A percentile compares a stretch with the other conserved stretches of the same genome.
Conservation (phyloP, 345 rosid species). For the Salix viminalis region DNA sequence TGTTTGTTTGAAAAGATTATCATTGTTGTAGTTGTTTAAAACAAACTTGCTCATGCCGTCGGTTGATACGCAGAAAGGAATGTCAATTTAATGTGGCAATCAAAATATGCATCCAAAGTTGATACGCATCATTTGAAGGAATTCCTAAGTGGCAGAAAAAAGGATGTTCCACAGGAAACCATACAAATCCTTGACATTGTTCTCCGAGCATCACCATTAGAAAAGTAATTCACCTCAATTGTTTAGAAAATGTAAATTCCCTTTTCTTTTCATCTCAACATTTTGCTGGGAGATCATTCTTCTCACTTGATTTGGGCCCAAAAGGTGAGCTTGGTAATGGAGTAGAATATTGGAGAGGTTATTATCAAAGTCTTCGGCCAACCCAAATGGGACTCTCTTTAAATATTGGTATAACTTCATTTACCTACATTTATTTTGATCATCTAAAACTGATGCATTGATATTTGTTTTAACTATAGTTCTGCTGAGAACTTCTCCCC, state of each 20-base stretch:
- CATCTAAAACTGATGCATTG: background rate
- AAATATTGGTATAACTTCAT: constrained; percentile 48
- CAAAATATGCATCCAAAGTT: constrained; percentile 37
- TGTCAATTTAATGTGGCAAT: constrained; percentile 48
- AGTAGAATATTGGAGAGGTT: constrained; percentile 62
- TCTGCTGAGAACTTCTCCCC: background rate
- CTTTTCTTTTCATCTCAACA: background rate
- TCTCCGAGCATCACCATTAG: constrained; percentile 44
- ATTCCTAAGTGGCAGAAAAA: constrained; percentile 33
- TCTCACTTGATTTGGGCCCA: constrained; percentile 25
- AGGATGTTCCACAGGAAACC: constrained; percentile 56
- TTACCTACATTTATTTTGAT: background rate
- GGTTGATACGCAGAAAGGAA: constrained; percentile 39
- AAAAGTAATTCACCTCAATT: constrained; percentile 18
- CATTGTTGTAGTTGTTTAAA: background rate
- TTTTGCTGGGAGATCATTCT: constrained; percentile 62
- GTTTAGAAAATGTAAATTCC: background rate
- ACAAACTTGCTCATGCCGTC: background rate
- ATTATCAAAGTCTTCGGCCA: constrained; percentile 61
- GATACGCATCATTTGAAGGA: constrained; percentile 43
- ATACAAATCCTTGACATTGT: constrained; percentile 70
- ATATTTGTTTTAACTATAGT: background rate
- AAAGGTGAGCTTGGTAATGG: constrained; percentile 56
- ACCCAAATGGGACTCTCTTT: constrained; percentile 79
- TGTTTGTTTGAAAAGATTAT: background rate